Conservation (phyloP, 2,329 filamentous ascomycete species). For the Stemphylium vesicarium region DNA sequence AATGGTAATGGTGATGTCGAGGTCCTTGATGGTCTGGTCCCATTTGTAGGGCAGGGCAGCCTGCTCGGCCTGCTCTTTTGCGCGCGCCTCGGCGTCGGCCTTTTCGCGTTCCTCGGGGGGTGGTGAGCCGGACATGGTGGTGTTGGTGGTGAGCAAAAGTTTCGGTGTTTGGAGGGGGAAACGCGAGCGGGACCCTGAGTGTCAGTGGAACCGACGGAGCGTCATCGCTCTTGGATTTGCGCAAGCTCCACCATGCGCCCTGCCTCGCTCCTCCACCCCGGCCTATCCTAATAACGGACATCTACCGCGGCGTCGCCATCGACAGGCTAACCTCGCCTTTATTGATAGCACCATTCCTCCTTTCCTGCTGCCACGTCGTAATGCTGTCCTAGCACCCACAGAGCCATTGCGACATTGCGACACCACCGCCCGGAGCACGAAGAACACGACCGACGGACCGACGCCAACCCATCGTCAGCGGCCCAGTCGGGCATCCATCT, state of each 20-base stretch:
- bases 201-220: constrained; percentile 15
- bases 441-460: constrained; percentile 12
- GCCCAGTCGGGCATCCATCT: constrained; percentile 21
- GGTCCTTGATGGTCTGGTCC: constrained; percentile 88
- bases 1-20: constrained; percentile 79
- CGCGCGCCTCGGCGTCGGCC: constrained; percentile 65
- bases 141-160: constrained; percentile 12
- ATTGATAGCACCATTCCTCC: constrained; percentile 28
- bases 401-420: constrained; percentile 23
- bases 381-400: constrained; percentile 39
- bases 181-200: constrained; percentile 14
- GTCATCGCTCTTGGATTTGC: constrained; percentile 22
- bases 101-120: constrained; percentile 61
- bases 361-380: constrained; percentile 22
- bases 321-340: constrained; percentile 13
- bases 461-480: constrained; percentile 18
- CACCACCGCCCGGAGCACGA: not conserved
- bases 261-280: constrained; percentile 21
- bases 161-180: constrained; percentile 17
- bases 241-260: constrained; percentile 26
- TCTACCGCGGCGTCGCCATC: constrained; percentile 20
- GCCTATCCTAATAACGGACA: constrained; percentile 22
- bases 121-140: constrained; percentile 51
- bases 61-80: constrained; percentile 85
- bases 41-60: constrained; percentile 94